phyloP scores from a whole-genome alignment of 1,139 yeast species.

The Wickerhamomyces sp. region DNA sequence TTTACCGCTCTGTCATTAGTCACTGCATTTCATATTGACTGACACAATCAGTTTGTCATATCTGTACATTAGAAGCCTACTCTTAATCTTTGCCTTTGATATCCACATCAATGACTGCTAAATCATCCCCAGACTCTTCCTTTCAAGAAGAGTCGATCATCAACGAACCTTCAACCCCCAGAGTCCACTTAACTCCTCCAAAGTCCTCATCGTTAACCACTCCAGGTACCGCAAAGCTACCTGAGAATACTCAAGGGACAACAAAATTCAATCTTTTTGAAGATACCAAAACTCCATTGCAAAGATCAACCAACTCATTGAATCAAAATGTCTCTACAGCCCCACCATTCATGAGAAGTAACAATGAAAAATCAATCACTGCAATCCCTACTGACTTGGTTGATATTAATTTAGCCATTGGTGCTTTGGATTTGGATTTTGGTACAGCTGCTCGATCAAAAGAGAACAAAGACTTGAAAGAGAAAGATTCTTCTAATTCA shows the following conservation, averaged over 20 bases:
- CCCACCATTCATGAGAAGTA: conserved; percentile 20
- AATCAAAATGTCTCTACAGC: conserved; percentile 17
- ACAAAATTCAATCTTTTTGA: conserved; percentile 31
- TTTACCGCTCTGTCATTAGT: too few relatives aligned
- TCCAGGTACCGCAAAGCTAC: conserved; percentile 6
- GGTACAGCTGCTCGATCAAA: conserved; percentile 5
- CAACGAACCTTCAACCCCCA: conserved; percentile 9
- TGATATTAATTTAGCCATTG: conserved; percentile 21
- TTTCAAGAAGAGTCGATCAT: conserved; percentile 9
- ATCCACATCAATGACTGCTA: conserved; percentile 11
- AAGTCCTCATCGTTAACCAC: conserved; percentile 12
- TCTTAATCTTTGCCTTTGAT: not conserved
- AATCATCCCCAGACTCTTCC: conserved; percentile 14
- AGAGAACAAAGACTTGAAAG: not conserved
- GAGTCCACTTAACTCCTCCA: conserved; percentile 8
- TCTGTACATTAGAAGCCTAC: conserved; percentile 3
- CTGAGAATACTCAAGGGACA: conserved; percentile 24
- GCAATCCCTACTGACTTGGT: conserved; percentile 17
- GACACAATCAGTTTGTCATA: too few relatives aligned
- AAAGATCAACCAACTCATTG: conserved; percentile 18
- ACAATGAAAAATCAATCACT: conserved; percentile 6
- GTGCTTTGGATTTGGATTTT: conserved; percentile 21
- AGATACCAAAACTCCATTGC: conserved; percentile 20
- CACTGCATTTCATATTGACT: too few relatives aligned
- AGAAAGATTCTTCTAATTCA: not conserved